Conservation (phyloP, 2,329 filamentous ascomycete genomes). For the Mariannaea sp. region DNA sequence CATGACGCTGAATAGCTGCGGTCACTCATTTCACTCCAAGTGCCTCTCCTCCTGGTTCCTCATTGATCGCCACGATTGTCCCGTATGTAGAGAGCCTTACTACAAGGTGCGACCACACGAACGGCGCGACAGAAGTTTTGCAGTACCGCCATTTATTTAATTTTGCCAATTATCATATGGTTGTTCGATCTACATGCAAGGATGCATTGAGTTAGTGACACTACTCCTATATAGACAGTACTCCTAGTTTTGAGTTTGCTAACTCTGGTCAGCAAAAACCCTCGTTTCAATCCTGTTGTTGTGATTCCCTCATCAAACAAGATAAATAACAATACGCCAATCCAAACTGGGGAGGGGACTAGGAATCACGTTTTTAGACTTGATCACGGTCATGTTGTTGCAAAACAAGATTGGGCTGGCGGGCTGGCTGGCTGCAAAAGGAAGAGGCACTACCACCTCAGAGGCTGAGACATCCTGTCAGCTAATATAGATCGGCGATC, state of each 20-base stretch:
- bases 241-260: too few species aligned
- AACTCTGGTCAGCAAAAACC: too few species aligned
- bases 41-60: constrained; percentile 49
- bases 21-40: constrained; percentile 46
- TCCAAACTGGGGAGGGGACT: background rate
- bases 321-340: background rate
- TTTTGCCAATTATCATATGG: too few species aligned
- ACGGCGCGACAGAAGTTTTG: constrained; percentile 20
- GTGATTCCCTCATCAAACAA: background rate
- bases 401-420: too few species aligned
- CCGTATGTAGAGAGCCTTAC: constrained; percentile 45
- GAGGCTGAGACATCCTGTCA: background rate
- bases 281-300: background rate
- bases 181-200: too few species aligned
- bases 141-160: constrained; percentile 32
- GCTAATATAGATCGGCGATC: constrained; percentile 18
- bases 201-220: too few species aligned
- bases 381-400: too few species aligned
- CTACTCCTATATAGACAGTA: too few species aligned
- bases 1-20: constrained; percentile 44
- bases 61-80: constrained; percentile 44
- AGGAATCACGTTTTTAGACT: background rate
- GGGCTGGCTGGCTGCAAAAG: too few species aligned
- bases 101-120: constrained; percentile 26
- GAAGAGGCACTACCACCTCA: too few species aligned